A percentile compares a stretch with the other conserved stretches of the same genome.
Conservation (phyloP, 2,329 filamentous ascomycete genomes). For the Colletotrichum sp. region DNA sequence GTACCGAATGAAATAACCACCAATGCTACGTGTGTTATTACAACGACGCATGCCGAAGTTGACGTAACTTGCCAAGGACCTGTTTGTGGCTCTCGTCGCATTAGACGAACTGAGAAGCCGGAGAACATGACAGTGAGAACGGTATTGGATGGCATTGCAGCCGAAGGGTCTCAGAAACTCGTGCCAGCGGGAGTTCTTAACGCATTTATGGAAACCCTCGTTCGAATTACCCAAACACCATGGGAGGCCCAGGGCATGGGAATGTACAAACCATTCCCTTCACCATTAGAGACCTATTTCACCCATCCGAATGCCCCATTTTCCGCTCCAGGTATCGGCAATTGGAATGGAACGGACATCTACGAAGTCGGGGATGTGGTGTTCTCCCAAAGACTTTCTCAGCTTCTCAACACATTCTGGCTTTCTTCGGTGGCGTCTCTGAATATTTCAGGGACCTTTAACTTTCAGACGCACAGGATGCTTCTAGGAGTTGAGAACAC, state of each 20-base stretch:
- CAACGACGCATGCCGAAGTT: not conserved
- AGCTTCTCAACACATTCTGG: slow-evolving; percentile 11
- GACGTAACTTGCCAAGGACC: not conserved
- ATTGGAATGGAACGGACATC: not conserved
- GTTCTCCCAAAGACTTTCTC: not conserved
- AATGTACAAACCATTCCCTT: not conserved
- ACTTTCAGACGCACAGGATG: not conserved
- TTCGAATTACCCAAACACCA: not conserved
- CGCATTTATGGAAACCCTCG: not conserved
- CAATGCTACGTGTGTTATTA: not conserved
- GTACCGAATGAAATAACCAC: not conserved
- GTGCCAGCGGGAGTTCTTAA: not conserved
- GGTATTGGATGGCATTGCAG: not conserved
- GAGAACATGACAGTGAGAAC: not conserved
- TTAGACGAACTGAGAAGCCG: not conserved
- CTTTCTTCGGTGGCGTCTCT: not conserved
- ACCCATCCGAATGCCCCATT: not conserved
- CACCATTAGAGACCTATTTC: not conserved
- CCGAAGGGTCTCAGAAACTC: fast-evolving
- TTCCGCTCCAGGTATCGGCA: not conserved
- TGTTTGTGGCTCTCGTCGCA: not conserved
- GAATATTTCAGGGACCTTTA: not conserved
- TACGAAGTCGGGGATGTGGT: not conserved
- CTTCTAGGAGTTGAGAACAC: not conserved
- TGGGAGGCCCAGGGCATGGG: not conserved